Evolutionary conservation across 306 rosid genomes (phyloP), one percentile per base, ranked within the genome.

Genomic region (Hippophae tibetana): DNA sequence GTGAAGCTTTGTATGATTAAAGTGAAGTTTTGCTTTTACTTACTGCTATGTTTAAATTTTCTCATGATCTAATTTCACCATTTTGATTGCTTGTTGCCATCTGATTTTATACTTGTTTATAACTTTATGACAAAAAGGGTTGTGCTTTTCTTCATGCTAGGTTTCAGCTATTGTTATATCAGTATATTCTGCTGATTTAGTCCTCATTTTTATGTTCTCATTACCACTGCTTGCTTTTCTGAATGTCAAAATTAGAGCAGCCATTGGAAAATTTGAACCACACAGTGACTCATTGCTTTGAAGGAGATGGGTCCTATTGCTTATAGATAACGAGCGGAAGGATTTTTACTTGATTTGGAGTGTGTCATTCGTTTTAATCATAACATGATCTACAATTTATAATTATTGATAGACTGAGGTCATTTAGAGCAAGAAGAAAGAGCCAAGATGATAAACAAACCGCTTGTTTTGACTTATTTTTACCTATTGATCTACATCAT

Each of bases 241-340:
- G 38, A 4, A 31, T 31, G 46, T 70, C 69, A 40, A 44, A 31
- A 13, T 57, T 31, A 10, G 63, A 18, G 60, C 49, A 27, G 48
- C 42, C 69, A 57, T 57, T 70, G 74, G 52, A 60, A 70, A 41
- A 43, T n/a, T 44, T 44, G 60, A 51, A 31, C 56, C 42, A 13
- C 7, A 5, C 2, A 13, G 43, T 1, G 13, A 41, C n/a, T 61
- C 42, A n/a, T 12, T 56, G 1, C 13, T 3, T 18, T 52, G 45
- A 50, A 51, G 58, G 42, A 31, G 58, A 60, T 54, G 63, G 47
- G 46, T 50, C 49, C 58, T 61, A 62, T 57, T 26, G 45, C 43
- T 13, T 25, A 23, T 58, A 27, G 44, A 52, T n/a, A 10, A 5
- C 68, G 31, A 27, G 8, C 13, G 64, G 55, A 18, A 50, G 10